These are phyloP conservation scores for Colletotrichum sp. DNA, from an alignment of 2,329 filamentous ascomycete genomes.

Conservation along the genomic window DNA sequence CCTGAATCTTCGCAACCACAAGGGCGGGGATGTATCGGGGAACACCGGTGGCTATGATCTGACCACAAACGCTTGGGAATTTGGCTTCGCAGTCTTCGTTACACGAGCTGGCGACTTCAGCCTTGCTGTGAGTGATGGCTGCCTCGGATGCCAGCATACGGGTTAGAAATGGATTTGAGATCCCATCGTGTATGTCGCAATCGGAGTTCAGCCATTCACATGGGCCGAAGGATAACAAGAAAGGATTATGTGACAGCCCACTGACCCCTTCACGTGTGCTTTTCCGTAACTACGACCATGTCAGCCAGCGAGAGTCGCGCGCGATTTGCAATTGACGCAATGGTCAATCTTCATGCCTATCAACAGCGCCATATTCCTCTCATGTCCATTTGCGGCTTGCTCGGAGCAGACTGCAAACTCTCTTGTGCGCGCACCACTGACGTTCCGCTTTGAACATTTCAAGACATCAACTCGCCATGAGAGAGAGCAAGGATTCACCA, in stretches of 20 bases:
- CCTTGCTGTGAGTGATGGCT: background rate
- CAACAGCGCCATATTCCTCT: background rate
- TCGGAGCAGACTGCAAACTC: no score
- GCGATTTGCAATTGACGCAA: background rate
- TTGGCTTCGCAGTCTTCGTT: no score
- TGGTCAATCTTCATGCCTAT: background rate
- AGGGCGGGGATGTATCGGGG: background rate
- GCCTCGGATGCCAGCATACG: background rate
- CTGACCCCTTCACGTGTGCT: background rate
- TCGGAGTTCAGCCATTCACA: background rate
- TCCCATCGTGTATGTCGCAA: background rate
- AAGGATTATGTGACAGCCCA: background rate
- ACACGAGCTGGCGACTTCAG: no score
- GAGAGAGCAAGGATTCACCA: background rate
- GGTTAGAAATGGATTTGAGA: background rate
- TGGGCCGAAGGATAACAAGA: background rate
- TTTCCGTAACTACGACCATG: background rate
- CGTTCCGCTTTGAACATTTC: no score
- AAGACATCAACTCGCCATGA: no score
- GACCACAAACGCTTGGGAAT: background rate
- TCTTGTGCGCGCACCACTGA: no score
- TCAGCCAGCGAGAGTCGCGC: background rate
- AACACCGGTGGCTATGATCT: background rate
- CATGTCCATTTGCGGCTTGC: background rate
- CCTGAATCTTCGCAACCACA: background rate